Evolutionary conservation across 2,329 filamentous ascomycete species (phyloP).

Genomic region (Purpureocillium lavendulum): DNA sequence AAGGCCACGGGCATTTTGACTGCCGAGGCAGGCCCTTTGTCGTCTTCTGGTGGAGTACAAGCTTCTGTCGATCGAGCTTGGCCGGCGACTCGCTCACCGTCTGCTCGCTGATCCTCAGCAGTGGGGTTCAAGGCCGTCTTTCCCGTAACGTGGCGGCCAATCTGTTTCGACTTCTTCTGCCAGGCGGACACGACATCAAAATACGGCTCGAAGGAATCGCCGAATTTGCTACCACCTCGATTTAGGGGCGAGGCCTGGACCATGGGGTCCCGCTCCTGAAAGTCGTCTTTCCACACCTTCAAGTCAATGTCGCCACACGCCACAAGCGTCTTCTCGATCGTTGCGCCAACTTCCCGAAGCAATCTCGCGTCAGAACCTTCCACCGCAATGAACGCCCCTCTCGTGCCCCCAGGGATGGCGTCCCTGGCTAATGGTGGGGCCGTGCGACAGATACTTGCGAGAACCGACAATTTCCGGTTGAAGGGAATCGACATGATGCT

Average conservation of each 20-base stretch:
- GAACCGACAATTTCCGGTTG: slow-evolving; percentile 65
- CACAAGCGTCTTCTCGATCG: slow-evolving; percentile 56
- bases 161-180: slow-evolving; percentile 67
- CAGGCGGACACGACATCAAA: slow-evolving; percentile 56
- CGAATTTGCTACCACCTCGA: slow-evolving; percentile 9
- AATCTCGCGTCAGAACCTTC: slow-evolving; percentile 60
- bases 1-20: slow-evolving; percentile 59
- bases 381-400: slow-evolving; percentile 76
- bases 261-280: slow-evolving; percentile 7
- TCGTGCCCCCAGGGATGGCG: slow-evolving; percentile 28
- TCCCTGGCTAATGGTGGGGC: slow-evolving; percentile 33
- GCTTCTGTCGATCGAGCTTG: slow-evolving; percentile 4
- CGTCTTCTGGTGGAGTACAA: slow-evolving; percentile 3
- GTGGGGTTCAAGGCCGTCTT: background rate
- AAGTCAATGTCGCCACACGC: slow-evolving; percentile 32
- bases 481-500: slow-evolving; percentile 69
- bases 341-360: slow-evolving; percentile 48
- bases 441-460: slow-evolving; percentile 68
- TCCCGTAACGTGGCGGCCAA: slow-evolving; percentile 43
- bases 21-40: slow-evolving; percentile 5
- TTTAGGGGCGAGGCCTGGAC: slow-evolving; percentile 7
- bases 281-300: slow-evolving; percentile 33
- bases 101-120: slow-evolving; percentile 2
- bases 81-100: slow-evolving; percentile 1
- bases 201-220: slow-evolving; percentile 48